Evolutionary conservation across 2,329 filamentous ascomycete genomes (phyloP).

Genomic region (Aspergillus proliferans): DNA sequence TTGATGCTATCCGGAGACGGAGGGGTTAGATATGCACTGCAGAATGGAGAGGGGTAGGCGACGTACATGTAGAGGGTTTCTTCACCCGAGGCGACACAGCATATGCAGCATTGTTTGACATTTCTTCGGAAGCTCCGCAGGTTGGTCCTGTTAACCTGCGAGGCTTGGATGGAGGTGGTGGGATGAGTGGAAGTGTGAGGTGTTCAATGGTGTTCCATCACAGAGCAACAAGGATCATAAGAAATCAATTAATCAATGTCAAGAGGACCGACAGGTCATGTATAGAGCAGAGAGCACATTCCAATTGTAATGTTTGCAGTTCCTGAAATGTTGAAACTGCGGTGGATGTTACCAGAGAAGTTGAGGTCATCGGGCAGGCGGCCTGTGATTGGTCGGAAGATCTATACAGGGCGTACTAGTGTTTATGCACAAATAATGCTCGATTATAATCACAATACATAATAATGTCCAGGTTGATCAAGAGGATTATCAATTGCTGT

Average conservation of each 20-base stretch:
- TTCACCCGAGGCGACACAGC: conserved; percentile 25
- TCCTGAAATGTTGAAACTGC: too few relatives aligned
- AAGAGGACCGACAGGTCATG: too few relatives aligned
- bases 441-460: too few relatives aligned
- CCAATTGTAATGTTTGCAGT: background rate
- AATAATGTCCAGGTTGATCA: too few relatives aligned
- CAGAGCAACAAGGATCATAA: background rate
- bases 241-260: too few relatives aligned
- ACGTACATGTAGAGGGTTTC: conserved; percentile 25
- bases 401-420: background rate
- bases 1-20: conserved; percentile 26
- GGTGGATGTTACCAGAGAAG: background rate
- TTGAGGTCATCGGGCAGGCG: background rate
- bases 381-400: background rate
- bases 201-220: background rate
- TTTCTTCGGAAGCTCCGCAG: conserved; percentile 10
- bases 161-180: background rate
- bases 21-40: background rate
- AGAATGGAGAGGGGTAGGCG: background rate
- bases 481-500: too few relatives aligned
- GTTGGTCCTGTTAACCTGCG: conserved; percentile 3
- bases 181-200: background rate
- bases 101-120: conserved; percentile 28
- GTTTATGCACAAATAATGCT: too few relatives aligned
- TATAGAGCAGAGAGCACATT: background rate